Evolutionary conservation across 2,329 filamentous ascomycete genomes (phyloP).

Genomic region (Paracoccidioides lutzii): DNA sequence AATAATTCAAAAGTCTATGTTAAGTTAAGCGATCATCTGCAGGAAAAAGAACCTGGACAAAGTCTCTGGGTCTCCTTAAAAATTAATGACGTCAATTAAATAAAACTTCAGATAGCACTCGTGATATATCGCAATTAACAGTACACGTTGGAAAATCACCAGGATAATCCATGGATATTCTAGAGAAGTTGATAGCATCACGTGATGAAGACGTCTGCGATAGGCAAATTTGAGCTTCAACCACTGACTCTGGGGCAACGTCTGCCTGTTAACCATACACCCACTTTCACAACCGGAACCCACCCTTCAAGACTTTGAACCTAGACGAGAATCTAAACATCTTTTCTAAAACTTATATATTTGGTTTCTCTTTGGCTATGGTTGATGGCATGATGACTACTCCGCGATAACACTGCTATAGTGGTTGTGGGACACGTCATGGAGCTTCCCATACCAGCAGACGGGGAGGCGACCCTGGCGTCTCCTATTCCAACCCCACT

Average conservation of each 20-base stretch:
- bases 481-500: conserved; percentile 24
- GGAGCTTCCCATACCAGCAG: conserved; percentile 5
- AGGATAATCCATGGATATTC: too few relatives aligned
- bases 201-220: neutral
- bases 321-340: neutral
- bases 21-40: too few relatives aligned
- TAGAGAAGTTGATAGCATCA: neutral
- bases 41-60: too few relatives aligned
- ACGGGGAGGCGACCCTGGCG: conserved; percentile 12
- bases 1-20: conserved; percentile 16
- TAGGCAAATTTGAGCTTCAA: too few relatives aligned
- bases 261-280: neutral
- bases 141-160: too few relatives aligned
- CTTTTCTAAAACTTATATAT: neutral
- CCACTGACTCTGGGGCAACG: too few relatives aligned
- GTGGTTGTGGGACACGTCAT: neutral
- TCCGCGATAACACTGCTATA: neutral
- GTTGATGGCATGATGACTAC: neutral
- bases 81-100: too few relatives aligned
- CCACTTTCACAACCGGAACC: neutral
- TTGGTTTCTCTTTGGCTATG: neutral
- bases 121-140: too few relatives aligned
- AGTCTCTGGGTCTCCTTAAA: too few relatives aligned
- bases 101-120: too few relatives aligned
- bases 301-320: too few relatives aligned